Evolutionary conservation across 441 rosid species (phyloP), one percentile per base, ranked within the genome.

Genomic region (Aquilaria agallochum): DNA sequence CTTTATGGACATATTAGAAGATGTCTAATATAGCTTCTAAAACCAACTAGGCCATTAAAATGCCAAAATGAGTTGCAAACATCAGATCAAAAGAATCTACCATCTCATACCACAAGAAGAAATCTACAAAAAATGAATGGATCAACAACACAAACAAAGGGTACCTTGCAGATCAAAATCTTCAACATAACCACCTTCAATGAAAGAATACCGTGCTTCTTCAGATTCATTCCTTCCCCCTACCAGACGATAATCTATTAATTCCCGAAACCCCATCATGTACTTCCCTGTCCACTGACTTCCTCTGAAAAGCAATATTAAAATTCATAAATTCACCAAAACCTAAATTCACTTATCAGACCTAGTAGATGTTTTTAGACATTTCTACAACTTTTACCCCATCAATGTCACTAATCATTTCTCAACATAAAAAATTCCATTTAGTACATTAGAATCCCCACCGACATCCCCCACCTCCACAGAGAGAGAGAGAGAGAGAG

Each of bases 221-320:
- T 83, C 95, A 32, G 83, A 68, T 71, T 74, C 78, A 20, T 65
- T 71, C 44, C 9, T 58, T 47, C 4, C 75, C 66, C 83, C 76
- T 56, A 57, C 51, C 47, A 77, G 76, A 54, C 77, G 68, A 49
- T 72, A 77, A 73, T 56, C 69, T n/a, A 90, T 73, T 73, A 88
- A 76, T 75, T 94, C 90, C 71, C 70, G 79, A 69, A 90, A 90
- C 61, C 84, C 95, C 90, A 81, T 80, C 52, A 85, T 68, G 63
- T 94, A 90, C 49, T 69, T 82, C 68, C 97, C 98, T 10, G 98
- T 93, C 97, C 97, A 93, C 70, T 85, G 78, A 67, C 84, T 84
- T 76, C 93, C 90, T 65, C 97, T 90, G 68, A 55, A 67, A 66
- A 69, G 42, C 42, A 36, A 20, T 20, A 20, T 20, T 20, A 20